Evolutionary conservation across 805 yeast species (phyloP), one percentile per base, ranked within the genome.

Genomic region (Kuraishia piskuri): DNA sequence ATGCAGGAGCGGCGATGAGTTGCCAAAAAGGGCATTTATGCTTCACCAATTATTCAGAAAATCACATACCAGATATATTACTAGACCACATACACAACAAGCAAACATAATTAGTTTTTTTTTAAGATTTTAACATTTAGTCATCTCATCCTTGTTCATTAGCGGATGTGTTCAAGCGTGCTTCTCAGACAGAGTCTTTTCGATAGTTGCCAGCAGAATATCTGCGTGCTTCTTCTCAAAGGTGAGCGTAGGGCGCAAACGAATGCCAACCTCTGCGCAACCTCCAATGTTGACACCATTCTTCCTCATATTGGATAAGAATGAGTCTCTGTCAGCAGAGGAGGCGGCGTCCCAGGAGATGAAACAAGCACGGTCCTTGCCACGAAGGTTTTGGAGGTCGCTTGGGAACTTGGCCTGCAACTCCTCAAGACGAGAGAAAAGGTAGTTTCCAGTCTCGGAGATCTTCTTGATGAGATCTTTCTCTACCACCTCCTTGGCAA

Each of bases 211-310:
- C 53, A 80, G 60, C 54, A 83, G 74, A 9, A 83, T 64, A 61
- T 83, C 86, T 20, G 80, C 86, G 61, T 83, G 88, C 58, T 76
- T 75, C 60, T 76, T 70, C 57, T 78, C 84, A 63, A 83, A 83
- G 23, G 82, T 77, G 60, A 83, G 73, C 10, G 85, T 69, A 31
- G 89, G 89, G 72, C 89, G 78, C 65, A 83, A 74, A 69, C 89
- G 76, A 48, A 83, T 76, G 25, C 82, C 67, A 10, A 58, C 57
- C 26, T 77, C 84, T 54, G 86, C 84, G 66, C 88, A 83, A 22
- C 87, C 89, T 54, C 89, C 89, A 50, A 81, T 77, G 63, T 83
- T 83, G 57, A 83, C 73, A 51, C 89, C 89, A 46, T 72, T 71
- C 22, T 68, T 61, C 61, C 80, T 79, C 63, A 78, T 69, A 12